These are phyloP conservation scores for Garcia nutans DNA, from an alignment of 345 rosid genomes.

Conservation along the genomic window DNA sequence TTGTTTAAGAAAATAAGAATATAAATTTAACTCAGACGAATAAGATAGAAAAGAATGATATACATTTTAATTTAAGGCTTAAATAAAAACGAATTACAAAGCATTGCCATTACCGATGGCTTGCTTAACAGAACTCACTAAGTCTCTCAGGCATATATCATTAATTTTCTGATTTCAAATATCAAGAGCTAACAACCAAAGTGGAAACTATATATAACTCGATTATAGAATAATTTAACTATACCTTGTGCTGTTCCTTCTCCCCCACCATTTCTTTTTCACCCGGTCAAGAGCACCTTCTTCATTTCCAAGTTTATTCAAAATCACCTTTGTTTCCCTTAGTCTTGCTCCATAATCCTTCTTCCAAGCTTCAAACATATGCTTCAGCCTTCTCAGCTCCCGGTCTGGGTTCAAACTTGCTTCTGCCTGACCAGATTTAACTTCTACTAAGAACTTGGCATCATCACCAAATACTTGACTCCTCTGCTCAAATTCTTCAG, in stretches of 20 bases:
- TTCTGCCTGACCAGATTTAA: slow-evolving; percentile 91
- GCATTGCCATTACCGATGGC: slow-evolving; percentile 16
- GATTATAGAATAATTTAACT: slow-evolving; percentile 25
- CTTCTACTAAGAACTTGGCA: slow-evolving; percentile 95
- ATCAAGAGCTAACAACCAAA: slow-evolving; percentile 12
- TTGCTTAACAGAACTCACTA: background rate
- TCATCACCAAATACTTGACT: slow-evolving; percentile 94
- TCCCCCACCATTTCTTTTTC: slow-evolving; percentile 98
- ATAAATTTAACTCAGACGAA: background rate
- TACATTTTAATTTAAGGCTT: slow-evolving; percentile 12
- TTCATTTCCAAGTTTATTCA: slow-evolving; percentile 83
- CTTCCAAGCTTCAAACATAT: slow-evolving; percentile 98
- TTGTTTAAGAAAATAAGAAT: background rate
- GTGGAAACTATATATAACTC: background rate
- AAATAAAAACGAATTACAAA: background rate
- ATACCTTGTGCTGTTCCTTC: slow-evolving; percentile 82
- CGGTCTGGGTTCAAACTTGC: slow-evolving; percentile 89
- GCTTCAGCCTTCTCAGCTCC: slow-evolving; percentile 84
- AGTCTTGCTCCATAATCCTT: slow-evolving; percentile 81
- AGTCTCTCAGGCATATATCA: background rate
- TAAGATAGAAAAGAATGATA: slow-evolving; percentile 6
- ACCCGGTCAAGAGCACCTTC: slow-evolving; percentile 64
- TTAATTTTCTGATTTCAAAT: background rate
- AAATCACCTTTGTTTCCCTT: slow-evolving; percentile 78
- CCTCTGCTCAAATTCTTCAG: slow-evolving; percentile 97